phyloP scores from a whole-genome alignment of 768 basidiomycete genomes.

The Lanmaoa rubissima region DNA sequence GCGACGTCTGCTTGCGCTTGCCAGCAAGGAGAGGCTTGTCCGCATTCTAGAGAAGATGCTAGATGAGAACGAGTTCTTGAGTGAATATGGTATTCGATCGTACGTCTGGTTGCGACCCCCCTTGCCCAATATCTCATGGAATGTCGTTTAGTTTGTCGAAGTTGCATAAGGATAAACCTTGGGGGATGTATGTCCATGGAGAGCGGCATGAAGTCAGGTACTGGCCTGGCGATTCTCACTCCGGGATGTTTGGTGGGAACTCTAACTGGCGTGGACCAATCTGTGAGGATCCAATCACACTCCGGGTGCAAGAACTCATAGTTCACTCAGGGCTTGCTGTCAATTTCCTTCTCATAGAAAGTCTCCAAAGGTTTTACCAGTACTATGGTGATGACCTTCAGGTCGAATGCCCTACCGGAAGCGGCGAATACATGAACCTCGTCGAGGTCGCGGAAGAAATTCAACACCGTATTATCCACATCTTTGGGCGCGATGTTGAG shows the following conservation, averaged over 20 bases:
- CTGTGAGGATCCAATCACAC: constrained; percentile 44
- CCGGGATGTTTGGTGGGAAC: constrained; percentile 98
- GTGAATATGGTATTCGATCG: constrained; percentile 95
- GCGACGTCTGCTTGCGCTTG: constrained; percentile 83
- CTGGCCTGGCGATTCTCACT: constrained; percentile 97
- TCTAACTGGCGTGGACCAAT: constrained; percentile 97
- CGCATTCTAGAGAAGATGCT: constrained; percentile 94
- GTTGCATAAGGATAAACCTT: constrained; percentile 86
- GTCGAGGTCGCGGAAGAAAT: constrained; percentile 95
- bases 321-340: constrained; percentile 78
- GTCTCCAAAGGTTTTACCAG: constrained; percentile 94
- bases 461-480: constrained; percentile 98
- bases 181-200: constrained; percentile 93
- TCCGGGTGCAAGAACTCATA: background rate
- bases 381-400: constrained; percentile 93
- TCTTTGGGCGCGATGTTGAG: constrained; percentile 89
- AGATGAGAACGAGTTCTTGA: constrained; percentile 95
- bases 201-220: constrained; percentile 90
- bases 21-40: constrained; percentile 86
- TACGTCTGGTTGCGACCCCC: constrained; percentile 40
- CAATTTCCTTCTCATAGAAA: constrained; percentile 94
- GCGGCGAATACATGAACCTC: constrained; percentile 97
- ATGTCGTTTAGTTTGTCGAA: constrained; percentile 70
- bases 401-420: constrained; percentile 95
- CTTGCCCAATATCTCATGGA: constrained; percentile 5